Base-by-base conservation (phyloP, 257 asterid species). In the Lycium ferocissimum region DNA sequence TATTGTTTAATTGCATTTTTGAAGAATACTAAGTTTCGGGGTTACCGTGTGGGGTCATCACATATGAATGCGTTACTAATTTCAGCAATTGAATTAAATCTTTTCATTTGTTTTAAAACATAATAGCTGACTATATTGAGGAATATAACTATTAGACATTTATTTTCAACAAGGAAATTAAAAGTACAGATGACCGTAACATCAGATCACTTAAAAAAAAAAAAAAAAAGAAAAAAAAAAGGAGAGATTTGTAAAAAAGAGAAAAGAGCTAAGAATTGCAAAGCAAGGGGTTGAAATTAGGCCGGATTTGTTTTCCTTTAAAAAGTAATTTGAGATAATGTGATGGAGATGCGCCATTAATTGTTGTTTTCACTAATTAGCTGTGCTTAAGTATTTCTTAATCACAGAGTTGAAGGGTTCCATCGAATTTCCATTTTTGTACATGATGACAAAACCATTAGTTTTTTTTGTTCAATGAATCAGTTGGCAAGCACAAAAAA, bases 381-480 rank as follows among this genome's bases (percentile, higher is more conserved):
- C 83, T 20, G 51, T 40, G 11, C 17, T 81, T 12, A 82, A 67
- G 20, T 63, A 59, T 18, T 65, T 78, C 81, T 66, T 35, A 69
- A 79, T 71, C 40, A 10, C 62, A 47, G 59, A 71, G 59, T 80
- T 72, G 69, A 57, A 69, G 45, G 13, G 75, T 47, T 56, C 61
- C 10, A 83, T 85, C 87, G 14, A 67, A 49, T 83, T 88, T 59
- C 89, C 83, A 76, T 22, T 73, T 84, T 70, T 18, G 49, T 54
- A 61, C 3, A 88, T 26, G 45, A 43, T 54, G 87, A 83, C 90
- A 75, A 80, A 73, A 49, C 71, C 79, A 54, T 80, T 85, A n/a
- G 51, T 83, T 82, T 69, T 73, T 84, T 85, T 85, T 85, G 76
- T 75, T 87, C 40, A 85, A 65, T 54, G 56, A 79, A 80, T 82